phyloP scores from a whole-genome alignment of 2,329 filamentous ascomycete genomes.

The Aspergillus pseudoviridinutans region DNA sequence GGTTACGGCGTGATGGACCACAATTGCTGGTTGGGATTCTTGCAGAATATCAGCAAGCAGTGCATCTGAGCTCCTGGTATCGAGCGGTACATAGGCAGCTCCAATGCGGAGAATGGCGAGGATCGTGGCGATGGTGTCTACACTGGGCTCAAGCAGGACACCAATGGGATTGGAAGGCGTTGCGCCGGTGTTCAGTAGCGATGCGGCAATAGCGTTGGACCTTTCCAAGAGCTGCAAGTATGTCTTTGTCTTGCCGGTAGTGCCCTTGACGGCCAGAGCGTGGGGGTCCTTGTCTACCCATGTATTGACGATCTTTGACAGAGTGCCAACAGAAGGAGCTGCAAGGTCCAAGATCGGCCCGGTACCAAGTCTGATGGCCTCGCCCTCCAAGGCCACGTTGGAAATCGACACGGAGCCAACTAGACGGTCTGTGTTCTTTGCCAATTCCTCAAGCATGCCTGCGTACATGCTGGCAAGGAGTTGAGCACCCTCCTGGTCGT shows the following conservation, averaged over 20 bases:
- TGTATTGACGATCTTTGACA: constrained; percentile 2
- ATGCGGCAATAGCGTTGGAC: constrained; percentile 2
- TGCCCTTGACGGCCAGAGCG: constrained; percentile 4
- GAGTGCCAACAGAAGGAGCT: constrained; percentile 1
- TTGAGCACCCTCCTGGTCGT: constrained; percentile 4
- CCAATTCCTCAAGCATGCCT: background rate
- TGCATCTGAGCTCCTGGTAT: constrained; percentile 1
- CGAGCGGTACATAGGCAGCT: constrained; percentile 4
- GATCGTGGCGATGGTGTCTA: constrained; percentile 6
- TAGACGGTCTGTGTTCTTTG: background rate
- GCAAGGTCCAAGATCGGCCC: constrained; percentile 1
- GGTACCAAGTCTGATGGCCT: constrained; percentile 1
- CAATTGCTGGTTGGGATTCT: background rate
- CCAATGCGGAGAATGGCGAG: constrained; percentile 11
- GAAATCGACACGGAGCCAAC: constrained; percentile 1
- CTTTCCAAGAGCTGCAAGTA: constrained; percentile 6
- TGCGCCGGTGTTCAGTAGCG: constrained; percentile 1
- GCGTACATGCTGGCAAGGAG: constrained; percentile 1
- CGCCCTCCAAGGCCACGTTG: background rate
- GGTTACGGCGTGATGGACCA: background rate
- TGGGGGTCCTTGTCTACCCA: constrained; percentile 6
- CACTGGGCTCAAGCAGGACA: constrained; percentile 7
- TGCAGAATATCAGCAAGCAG: constrained; percentile 1
- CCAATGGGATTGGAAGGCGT: background rate
- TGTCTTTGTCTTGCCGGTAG: constrained; percentile 1